Percentiles rank a stretch among this genome's conserved stretches.
Conservation (phyloP, 2,329 filamentous ascomycete species). For the Pseudocercospora pini-densiflorae region DNA sequence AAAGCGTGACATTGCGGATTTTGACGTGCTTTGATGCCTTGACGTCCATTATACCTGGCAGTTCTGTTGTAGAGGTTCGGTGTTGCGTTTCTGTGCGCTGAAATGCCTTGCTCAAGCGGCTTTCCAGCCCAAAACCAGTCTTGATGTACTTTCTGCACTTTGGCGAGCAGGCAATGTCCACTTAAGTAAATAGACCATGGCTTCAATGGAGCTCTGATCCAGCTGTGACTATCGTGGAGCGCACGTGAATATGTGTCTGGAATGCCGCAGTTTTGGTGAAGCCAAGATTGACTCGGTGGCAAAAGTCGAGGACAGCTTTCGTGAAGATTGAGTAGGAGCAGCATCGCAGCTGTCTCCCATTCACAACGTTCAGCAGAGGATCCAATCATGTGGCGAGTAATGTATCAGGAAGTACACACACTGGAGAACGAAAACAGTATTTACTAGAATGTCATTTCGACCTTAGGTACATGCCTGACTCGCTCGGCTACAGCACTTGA, state of each 20-base stretch:
- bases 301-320: neutral
- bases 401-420: neutral
- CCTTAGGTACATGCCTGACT: neutral
- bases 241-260: neutral
- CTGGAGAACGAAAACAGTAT: neutral
- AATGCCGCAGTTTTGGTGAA: neutral
- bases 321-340: too few species aligned
- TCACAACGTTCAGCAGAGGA: neutral
- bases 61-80: neutral
- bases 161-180: neutral
- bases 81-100: neutral
- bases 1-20: constrained; percentile 65
- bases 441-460: neutral
- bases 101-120: neutral
- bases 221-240: neutral
- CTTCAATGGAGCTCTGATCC: neutral
- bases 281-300: neutral
- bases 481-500: too few species aligned
- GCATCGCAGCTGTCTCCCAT: neutral
- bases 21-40: constrained; percentile 22
- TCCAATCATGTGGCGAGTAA: neutral
- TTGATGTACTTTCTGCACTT: neutral
- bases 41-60: constrained; percentile 3
- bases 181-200: neutral
- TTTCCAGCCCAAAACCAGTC: neutral